Base-by-base conservation (phyloP, 345 rosid species). In the Turritis glabra region DNA sequence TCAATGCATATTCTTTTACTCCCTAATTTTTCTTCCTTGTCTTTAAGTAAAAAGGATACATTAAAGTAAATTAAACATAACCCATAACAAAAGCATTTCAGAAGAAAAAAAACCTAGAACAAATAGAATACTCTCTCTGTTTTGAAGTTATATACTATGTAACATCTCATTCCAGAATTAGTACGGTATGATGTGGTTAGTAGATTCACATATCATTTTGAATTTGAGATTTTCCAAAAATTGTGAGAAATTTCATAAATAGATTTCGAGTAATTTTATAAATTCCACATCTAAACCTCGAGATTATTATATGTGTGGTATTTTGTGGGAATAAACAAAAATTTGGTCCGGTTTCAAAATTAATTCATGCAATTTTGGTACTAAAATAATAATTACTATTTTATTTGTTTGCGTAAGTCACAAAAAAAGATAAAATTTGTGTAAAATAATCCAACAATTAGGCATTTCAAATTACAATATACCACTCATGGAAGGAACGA, bases 1-100 rank as follows among this genome's bases (percentile, higher is more conserved):
- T 46, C 17, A 66, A 66, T 56, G 72, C 51, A 44, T 33, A 40
- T 53, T 73, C 21, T 13, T 35, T 48, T 40, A 50, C 26, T 60
- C 75, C 58, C 22, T 60, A 71, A 57, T 10, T 61, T 56, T 25
- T 61, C 29, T 43, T 61, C 1, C 12, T 60, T 7, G 17, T 37
- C 21, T 26, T 51, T 29, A 29, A 35, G 11, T n/a, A 72, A 50
- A 32, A 5, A 10, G 18, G 13, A 46, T 58, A 48, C 4, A 40
- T 40, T 40, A 3, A 12, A 40, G 32, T 58, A 48, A 2, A 40
- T 40, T 40, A 3, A 12, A 40, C 7, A 21, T 14, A 46, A 19
- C 25, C 38, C 30, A 55, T 0, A 53, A 51, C 32, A 2, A 25
- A 52, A 52, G 30, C 56, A 23, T 30, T 52, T 52, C 32, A 6